Evolutionary conservation across 768 basidiomycete species (phyloP).

Genomic region (Amanita subjunquillea): DNA sequence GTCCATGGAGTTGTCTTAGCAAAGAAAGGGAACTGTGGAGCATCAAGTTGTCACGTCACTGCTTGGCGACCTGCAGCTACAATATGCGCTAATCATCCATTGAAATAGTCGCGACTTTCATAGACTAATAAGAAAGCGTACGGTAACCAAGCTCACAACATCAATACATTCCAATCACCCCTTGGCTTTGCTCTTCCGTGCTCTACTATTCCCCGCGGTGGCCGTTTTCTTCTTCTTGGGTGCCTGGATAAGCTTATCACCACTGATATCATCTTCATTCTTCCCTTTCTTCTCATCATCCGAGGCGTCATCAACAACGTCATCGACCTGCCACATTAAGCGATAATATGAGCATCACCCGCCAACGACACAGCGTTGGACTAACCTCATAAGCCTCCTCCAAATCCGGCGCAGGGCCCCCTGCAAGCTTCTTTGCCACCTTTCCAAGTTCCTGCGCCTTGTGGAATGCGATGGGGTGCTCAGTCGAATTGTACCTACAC

Average conservation of each 20-base stretch:
- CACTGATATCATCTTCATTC: constrained; percentile 17
- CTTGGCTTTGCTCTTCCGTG: not conserved
- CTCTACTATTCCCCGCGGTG: constrained; percentile 15
- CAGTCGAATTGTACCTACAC: constrained; percentile 75
- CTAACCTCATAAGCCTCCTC: constrained; percentile 86
- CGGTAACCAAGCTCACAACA: no score
- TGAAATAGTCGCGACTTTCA: no score
- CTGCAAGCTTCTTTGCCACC: constrained; percentile 67
- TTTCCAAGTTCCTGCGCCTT: constrained; percentile 78
- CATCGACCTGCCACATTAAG: constrained; percentile 27
- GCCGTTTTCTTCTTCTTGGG: constrained; percentile 29
- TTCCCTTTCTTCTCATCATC: constrained; percentile 35
- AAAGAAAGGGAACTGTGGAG: no score
- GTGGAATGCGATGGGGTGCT: constrained; percentile 94
- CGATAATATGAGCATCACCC: not conserved
- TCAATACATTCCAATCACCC: not conserved
- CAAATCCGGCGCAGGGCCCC: constrained; percentile 73
- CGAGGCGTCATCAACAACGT: constrained; percentile 34
- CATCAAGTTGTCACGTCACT: no score
- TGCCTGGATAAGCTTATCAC: constrained; percentile 27
- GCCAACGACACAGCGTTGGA: constrained; percentile 1
- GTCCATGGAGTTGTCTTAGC: no score
- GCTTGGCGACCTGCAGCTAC: no score
- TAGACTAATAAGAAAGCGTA: no score
- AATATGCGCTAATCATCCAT: no score